These are phyloP conservation scores for Neonectria ditissima DNA, from an alignment of 2,329 filamentous ascomycete genomes.

Conservation along the genomic window DNA sequence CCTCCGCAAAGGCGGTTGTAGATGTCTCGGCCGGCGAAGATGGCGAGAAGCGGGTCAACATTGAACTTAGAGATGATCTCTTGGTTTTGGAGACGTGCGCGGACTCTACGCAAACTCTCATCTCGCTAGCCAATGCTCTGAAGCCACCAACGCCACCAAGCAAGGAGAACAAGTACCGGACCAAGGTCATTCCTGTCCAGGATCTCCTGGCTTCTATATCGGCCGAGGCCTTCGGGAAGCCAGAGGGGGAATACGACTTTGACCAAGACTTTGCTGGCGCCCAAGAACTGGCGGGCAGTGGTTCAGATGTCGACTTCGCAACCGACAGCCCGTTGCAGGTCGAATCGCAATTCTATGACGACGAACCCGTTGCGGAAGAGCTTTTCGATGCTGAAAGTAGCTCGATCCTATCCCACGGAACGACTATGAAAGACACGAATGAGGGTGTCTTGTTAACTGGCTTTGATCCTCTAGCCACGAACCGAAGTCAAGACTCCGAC, in stretches of 20 bases:
- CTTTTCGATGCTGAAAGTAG: slow-evolving; percentile 61
- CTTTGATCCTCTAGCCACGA: slow-evolving; percentile 39
- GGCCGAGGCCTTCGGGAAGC: slow-evolving; percentile 80
- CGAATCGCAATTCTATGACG: slow-evolving; percentile 62
- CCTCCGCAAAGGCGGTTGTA: slow-evolving; percentile 78
- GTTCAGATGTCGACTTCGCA: slow-evolving; percentile 47
- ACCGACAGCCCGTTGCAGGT: slow-evolving; percentile 54
- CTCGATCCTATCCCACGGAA: slow-evolving; percentile 45
- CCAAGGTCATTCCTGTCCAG: slow-evolving; percentile 85
- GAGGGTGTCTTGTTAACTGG: slow-evolving; percentile 53
- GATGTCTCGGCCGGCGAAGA: slow-evolving; percentile 66
- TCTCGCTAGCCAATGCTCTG: slow-evolving; percentile 81
- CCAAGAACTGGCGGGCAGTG: slow-evolving; percentile 59
- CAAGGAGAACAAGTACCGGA: slow-evolving; percentile 86
- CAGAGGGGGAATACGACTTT: slow-evolving; percentile 71
- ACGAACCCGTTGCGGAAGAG: slow-evolving; percentile 57
- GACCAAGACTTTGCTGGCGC: slow-evolving; percentile 72
- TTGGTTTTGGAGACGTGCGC: slow-evolving; percentile 95
- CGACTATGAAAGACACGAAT: slow-evolving; percentile 51
- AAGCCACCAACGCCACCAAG: slow-evolving; percentile 86
- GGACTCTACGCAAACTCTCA: slow-evolving; percentile 94
- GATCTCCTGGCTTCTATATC: slow-evolving; percentile 92
- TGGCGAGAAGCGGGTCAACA: slow-evolving; percentile 75
- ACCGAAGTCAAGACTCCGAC: slow-evolving; percentile 54
- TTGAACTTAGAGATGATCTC: slow-evolving; percentile 87